Base-by-base conservation (phyloP, 768 basidiomycete genomes). In the Lactarius vividus region DNA sequence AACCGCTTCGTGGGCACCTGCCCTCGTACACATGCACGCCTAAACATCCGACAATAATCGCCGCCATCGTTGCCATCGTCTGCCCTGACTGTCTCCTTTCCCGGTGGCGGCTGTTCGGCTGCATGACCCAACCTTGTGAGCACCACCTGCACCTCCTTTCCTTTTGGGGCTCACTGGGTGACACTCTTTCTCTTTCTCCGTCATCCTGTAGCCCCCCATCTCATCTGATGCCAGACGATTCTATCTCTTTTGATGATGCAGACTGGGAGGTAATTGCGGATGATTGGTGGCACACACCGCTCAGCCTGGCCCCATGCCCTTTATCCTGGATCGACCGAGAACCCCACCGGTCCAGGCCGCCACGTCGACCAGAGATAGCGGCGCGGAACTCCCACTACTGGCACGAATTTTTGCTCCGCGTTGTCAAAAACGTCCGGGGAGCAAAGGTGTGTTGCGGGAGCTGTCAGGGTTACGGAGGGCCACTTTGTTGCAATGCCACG, bases 221-320 rank as follows among this genome's bases (percentile, higher is more conserved):
- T 33, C 64, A 61, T 66, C 64, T 68, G 58, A 69, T 69, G 69
- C 46, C 59, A 29, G 62, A 61, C 66, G 49, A 61, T 56, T 59
- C 59, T 40, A 39, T 53, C 33, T 26, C 60, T 44, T 46, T 63
- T 46, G 69, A 69, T 4, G 69, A 68, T 64, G 66, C 40, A 61
- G 69, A 69, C 44, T 70, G 67, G 69, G 69, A 62, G 63, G 54
- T 69, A 52, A 42, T 70, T 54, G 39, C 52, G 42, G 63, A 70
- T 20, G 67, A 63, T 65, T 69, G 69, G 69, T 70, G 69, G 69
- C 61, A 35, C 42, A 70, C 67, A 46, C 61, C 69, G 9, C 63
- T 65, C 57, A 65, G 39, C 63, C 33, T 67, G 10, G 61, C 57
- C 33, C 66, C 66, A 18, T 29, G 40, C 42, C 61, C 57, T 8